Evolutionary conservation across 2,329 filamentous ascomycete species (phyloP), one percentile per base, ranked within the genome.

Genomic region (Xylaria sp.): DNA sequence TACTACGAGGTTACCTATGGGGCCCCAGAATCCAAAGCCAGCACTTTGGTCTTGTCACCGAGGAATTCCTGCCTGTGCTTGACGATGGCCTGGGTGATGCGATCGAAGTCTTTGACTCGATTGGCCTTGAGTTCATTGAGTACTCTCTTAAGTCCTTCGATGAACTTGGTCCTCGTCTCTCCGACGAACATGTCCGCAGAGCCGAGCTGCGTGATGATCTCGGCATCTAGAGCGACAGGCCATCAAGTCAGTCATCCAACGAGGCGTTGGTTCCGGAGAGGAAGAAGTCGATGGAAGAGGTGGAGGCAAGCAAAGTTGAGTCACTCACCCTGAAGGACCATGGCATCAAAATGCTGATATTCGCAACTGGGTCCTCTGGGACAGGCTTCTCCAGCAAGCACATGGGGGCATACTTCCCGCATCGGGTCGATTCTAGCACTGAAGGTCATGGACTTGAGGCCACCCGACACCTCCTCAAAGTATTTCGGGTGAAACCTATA

Each of bases 401-500:
- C 93, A 75, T 88, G 91, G 43, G 89, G 90, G 80, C 96, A 99
- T 57, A 98, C 77, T 69, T 88, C 87, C 73, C 87, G 90, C 68
- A 88, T 85, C 28, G 90, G 85, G 78, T 97, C 90, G 80, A 99
- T 97, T 73, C 90, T 91, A 80, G 97, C 93, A 82, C 93, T 97
- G 82, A 95, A 98, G 50, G 94, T 98, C 83, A 97, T 85, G 71
- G 96, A 98, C 77, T 91, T 90, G 77, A 94, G 91, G 50, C 95
- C 95, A 70, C 90, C 91, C 64, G 88, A 78, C 65, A 97, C 89
- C 65, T 88, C 83, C 58, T 91, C 80, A 72, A 85, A 83, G 81
- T 90, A 98, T 60, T 87, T 84, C 36, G 93, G 93, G 77, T 98
- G 94, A 78, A 95, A 97, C 73, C 95, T 93, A 81, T 93, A 99